Evolutionary conservation across 2,329 filamentous ascomycete species (phyloP), one percentile per base, ranked within the genome.

Genomic region (Botryotinia calthae): DNA sequence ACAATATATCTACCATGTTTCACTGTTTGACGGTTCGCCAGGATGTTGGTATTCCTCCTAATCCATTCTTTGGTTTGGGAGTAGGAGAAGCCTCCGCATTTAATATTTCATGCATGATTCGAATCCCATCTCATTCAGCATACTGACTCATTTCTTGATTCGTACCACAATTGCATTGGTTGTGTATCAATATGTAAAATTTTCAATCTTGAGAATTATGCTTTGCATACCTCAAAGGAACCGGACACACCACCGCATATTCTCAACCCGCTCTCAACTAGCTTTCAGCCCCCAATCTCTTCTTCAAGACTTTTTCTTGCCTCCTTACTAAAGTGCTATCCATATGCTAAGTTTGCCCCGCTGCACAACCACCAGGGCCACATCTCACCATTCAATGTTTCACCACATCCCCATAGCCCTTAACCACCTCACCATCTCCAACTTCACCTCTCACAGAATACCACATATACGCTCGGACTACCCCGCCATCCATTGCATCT

Each of bases 321-420:
- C 20, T 34, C 1, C 28, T n/a, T 51, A 12, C 42, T 9, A 5
- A 2, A 10, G 20, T 16, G 1, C 10, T 31, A 34, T 66, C 5
- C n/a, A 64, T 20, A 34, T 12, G 8, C 65, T 10, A 12, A 58
- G 20, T 34, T 20, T 68, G 4, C 20, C 6, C 44, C 12, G 48
- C 31, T 12, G 8, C 25, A 44, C 25, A 44, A 59, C 12, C 20
- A 44, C 12, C n/a, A 42, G 51, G 46, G 25, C 18, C n/a, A 58
- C 66, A 69, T 69, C 42, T n/a, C 66, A 59, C 51, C 25, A 44
- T 54, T n/a, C 37, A 31, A 69, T 37, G 66, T 61, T 61, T 6
- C 66, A 69, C 66, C 7, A n/a, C 48, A 58, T 44, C 2, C 10
- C n/a, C n/a, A 42, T 46, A 46, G 25, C 28, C 18, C 22, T n/a